Evolutionary conservation across 2,329 filamentous ascomycete genomes (phyloP), one percentile per base, ranked within the genome.

Genomic region (Dactylonectria macrodidyma): DNA sequence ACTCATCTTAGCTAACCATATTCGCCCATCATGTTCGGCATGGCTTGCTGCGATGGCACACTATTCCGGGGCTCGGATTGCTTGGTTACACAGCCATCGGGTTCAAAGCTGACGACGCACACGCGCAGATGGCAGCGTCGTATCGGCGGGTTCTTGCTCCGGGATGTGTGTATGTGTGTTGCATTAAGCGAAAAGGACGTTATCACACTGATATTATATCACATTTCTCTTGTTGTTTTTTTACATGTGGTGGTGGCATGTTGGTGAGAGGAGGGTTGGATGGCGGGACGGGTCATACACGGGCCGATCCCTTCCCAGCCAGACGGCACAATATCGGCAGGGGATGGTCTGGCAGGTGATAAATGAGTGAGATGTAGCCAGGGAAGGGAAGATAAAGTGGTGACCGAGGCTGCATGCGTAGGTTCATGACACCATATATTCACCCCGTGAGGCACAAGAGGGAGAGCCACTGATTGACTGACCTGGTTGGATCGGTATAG

Each of bases 241-340:
- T 47, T 22, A 22, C 59, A 62, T 62, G 51, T 56, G 59, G 59
- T 26, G 26, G 26, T 30, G 26, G 26, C 26, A 34, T 44, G 33
- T 33, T 26, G 46, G 44, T 19, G 38, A 22, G 26, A 34, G 46
- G 14, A 38, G n/a, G 59, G 16, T 34, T 55, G 51, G 51, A 51
- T 50, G 60, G 36, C 30, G 54, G 61, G 51, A 48, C 57, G 62
- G 62, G 62, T 55, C 41, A 55, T 56, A 41, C 57, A 60, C 62
- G 62, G 62, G 62, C 62, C 62, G 62, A 51, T 36, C 62, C 62
- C 48, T 44, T 8, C 41, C 26, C 26, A 30, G 26, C 26, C 16
- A 11, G 26, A 33, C 9, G 59, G 36, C 22, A 33, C 22, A 26
- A 26, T 30, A 26, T 5, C n/a, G 41, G 16, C 41, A 56, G 22